phyloP scores from a whole-genome alignment of 2,329 filamentous ascomycete genomes.

The Aspergillus uvarum region DNA sequence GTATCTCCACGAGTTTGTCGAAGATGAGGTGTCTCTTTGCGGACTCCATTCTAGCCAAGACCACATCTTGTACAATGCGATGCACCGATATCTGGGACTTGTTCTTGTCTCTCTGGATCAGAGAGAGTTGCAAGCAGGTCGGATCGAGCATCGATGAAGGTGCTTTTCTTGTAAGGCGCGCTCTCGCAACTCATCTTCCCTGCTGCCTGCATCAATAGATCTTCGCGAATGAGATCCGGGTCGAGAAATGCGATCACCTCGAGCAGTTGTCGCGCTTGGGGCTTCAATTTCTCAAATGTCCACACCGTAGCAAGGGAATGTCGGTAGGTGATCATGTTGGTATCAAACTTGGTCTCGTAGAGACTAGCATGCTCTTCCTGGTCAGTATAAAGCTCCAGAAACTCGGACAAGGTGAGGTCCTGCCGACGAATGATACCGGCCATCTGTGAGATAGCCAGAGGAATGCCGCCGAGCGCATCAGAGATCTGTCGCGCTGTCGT shows the following conservation, averaged over 20 bases:
- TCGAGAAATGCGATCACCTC: conserved; percentile 1
- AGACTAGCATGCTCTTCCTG: conserved; percentile 4
- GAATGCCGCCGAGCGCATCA: not conserved
- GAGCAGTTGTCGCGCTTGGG: not conserved
- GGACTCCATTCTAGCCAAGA: conserved; percentile 22
- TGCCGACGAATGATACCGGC: conserved; percentile 6
- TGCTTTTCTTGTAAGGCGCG: conserved; percentile 12
- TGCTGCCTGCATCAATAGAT: no score
- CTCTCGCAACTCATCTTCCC: not conserved
- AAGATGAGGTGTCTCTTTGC: conserved; percentile 15
- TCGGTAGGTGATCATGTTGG: not conserved
- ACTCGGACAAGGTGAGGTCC: conserved; percentile 4
- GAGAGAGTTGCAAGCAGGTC: conserved; percentile 28
- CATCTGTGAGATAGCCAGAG: conserved; percentile 8
- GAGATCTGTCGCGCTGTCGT: not conserved
- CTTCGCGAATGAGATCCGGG: conserved; percentile 1
- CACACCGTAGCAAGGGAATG: conserved; percentile 4
- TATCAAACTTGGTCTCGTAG: conserved; percentile 4
- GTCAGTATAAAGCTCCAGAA: conserved; percentile 3
- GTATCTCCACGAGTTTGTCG: conserved; percentile 12
- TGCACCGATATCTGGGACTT: conserved; percentile 25
- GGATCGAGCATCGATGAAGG: conserved; percentile 22
- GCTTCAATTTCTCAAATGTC: conserved; percentile 5
- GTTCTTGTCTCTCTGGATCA: conserved; percentile 23
- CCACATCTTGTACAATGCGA: conserved; percentile 28